Evolutionary conservation across 2,329 filamentous ascomycete genomes (phyloP).

Genomic region (Nakataea oryzae): DNA sequence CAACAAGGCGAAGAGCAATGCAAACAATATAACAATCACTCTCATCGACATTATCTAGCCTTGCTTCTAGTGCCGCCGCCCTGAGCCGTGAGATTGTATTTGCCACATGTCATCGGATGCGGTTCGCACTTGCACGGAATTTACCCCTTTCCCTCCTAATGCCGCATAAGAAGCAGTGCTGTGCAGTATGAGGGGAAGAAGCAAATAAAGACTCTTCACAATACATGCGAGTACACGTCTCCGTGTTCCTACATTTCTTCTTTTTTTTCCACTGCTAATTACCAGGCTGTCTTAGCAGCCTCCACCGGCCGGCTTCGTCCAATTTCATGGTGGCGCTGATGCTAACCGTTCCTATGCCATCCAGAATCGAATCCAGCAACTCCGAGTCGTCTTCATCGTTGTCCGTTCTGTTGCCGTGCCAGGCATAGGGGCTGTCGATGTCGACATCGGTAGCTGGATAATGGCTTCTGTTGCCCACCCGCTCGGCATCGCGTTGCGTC

Average conservation of each 20-base stretch:
- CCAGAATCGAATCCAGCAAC: conserved; percentile 22
- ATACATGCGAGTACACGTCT: background rate
- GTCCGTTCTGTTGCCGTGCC: no score
- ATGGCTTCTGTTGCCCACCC: background rate
- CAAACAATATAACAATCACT: no score
- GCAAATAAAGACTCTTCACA: no score
- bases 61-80: no score
- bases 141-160: no score
- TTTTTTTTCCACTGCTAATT: background rate
- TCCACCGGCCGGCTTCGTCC: conserved; percentile 29
- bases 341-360: conserved; percentile 21
- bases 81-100: no score
- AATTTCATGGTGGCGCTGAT: conserved; percentile 23
- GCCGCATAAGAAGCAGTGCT: no score
- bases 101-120: no score
- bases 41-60: no score
- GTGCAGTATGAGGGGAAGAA: no score
- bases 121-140: no score
- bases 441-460: background rate
- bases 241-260: background rate
- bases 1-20: background rate
- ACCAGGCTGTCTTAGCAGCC: conserved; percentile 16
- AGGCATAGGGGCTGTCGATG: background rate
- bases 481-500: background rate
- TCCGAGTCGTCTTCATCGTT: conserved; percentile 17